Percentiles rank a stretch among this genome's conserved stretches.
Conservation (phyloP, 345 rosid genomes). For the Eucalyptus curtisii region DNA sequence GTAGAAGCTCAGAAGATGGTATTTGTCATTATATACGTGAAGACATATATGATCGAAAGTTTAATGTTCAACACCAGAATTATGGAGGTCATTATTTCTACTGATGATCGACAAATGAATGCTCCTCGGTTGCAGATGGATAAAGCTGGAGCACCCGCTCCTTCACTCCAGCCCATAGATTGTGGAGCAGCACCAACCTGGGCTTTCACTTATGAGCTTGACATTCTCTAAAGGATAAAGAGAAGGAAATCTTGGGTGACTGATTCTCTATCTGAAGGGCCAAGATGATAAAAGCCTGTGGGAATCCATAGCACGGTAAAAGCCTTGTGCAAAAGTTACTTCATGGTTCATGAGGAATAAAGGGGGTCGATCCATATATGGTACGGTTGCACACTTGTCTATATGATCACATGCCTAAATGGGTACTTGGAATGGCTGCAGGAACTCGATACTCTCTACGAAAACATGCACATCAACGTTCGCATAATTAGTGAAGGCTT, state of each 20-base stretch:
- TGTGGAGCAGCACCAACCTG: background rate
- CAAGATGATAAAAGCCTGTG: background rate
- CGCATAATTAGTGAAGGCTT: rapidly evolving
- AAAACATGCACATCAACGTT: no score
- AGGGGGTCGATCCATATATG: background rate
- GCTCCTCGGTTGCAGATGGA: background rate
- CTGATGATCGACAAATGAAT: background rate
- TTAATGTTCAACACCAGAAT: background rate
- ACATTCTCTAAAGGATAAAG: background rate
- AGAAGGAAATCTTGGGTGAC: background rate
- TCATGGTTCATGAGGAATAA: background rate
- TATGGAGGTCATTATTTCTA: background rate
- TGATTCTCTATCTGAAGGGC: background rate
- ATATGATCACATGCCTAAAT: background rate
- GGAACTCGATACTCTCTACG: background rate
- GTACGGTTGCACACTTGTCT: background rate
- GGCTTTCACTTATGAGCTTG: background rate
- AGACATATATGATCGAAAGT: background rate
- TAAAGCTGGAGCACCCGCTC: background rate
- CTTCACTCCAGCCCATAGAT: background rate
- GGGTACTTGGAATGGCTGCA: background rate
- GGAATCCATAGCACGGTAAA: background rate
- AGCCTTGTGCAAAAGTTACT: background rate
- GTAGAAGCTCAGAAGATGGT: background rate
- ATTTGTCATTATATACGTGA: background rate